Evolutionary conservation across 805 yeast genomes (phyloP), one percentile per base, ranked within the genome.

Genomic region (Cyberlindnera bimundalis): DNA sequence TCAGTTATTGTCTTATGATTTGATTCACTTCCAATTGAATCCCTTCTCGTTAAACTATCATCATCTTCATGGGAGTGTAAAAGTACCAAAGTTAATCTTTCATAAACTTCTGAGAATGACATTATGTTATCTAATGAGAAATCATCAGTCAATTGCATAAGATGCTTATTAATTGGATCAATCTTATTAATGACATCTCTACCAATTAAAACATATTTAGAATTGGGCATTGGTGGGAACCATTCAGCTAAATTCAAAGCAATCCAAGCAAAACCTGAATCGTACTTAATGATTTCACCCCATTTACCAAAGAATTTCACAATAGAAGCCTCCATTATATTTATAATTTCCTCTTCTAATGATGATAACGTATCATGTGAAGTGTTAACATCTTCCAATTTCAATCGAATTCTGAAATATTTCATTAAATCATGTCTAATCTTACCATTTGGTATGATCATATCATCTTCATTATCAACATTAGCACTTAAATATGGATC

Each of bases 171-270:
- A 6, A 37, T 15, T 1, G 47, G 7, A 20, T 45, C 47, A 13
- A 19, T 16, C 32, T 54, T 54, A 24, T 51, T 56, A 15, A 46
- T 19, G 8, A 30, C 38, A 27, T 53, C 56, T 31, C 54, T 46
- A 6, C 61, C 61, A 40, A 51, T 37, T 12, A 57, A 33, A 4
- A 57, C 57, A 45, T 42, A 54, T 29, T 47, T 45, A 3, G 59
- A 53, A 24, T 46, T 40, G 9, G 54, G 46, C 14, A 57, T 49
- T 9, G 60, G 87, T 6, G 95, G 90, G 24, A 79, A 73, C 96
- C 96, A 89, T 60, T 88, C 96, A 1, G 96, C 91, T 33, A 90
- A 64, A 10, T 88, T 89, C 24, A 87, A 64, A 0, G 96, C 96
- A 15, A 86, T 76, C 96, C 96, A 89, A 3, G 91, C 73, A 53